These are phyloP conservation scores for Aspergillus pseudonomiae DNA, from an alignment of 2,329 filamentous ascomycete genomes.

Conservation along the genomic window DNA sequence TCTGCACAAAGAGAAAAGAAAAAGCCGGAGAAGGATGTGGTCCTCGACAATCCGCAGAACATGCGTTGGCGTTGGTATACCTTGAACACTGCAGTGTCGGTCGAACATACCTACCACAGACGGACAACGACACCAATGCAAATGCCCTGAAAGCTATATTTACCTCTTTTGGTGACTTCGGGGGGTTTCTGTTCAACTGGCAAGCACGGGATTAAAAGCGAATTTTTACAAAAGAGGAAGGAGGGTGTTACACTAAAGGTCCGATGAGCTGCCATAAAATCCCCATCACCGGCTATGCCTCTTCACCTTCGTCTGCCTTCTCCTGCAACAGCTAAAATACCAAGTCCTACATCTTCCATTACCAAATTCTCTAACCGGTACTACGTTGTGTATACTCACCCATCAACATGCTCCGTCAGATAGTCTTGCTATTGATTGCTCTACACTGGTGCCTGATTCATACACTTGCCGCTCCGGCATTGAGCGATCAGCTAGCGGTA, in stretches of 20 bases:
- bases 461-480: not conserved
- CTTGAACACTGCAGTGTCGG: not conserved
- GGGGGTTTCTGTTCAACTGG: not conserved
- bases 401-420: not conserved
- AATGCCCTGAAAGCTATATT: not conserved
- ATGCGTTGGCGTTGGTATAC: not conserved
- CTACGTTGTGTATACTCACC: not conserved
- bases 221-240: not conserved
- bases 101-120: not conserved
- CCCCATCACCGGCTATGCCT: not conserved
- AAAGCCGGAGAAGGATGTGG: too few species aligned
- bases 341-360: not conserved
- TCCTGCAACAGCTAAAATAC: not conserved
- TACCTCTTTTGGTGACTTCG: too few species aligned
- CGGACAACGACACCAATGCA: not conserved
- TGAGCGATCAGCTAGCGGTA: not conserved
- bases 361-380: not conserved
- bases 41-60: too few species aligned
- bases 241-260: not conserved
- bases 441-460: not conserved
- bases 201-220: too few species aligned
- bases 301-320: not conserved
- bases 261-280: rapidly evolving
- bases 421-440: not conserved
- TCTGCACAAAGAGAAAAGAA: too few species aligned